Base-by-base conservation (phyloP, 2,329 filamentous ascomycete genomes). In the Cladosporium cucumerinum region DNA sequence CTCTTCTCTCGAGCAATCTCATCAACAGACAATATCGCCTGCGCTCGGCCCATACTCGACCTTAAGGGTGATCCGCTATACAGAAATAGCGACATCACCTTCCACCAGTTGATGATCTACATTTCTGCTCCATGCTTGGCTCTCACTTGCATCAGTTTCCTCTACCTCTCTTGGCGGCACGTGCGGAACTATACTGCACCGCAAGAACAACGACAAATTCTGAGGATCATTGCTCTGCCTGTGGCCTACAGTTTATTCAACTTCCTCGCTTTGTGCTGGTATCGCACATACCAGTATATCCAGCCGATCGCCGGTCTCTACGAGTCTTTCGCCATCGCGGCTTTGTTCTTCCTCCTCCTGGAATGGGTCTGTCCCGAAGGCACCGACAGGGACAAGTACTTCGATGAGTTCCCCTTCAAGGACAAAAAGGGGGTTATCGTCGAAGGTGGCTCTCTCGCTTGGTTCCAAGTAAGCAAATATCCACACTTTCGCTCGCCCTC, bases 201-300 rank as follows among this genome's bases (percentile, higher is more conserved):
- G 18, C 67, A 69, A 54, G 68, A 70, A 63, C 68, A 70, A 48
- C 67, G 68, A 16, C 68, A 70, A 46, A 69, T 70, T 23, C 58
- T 70, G 1, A 64, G 68, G 14, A 68, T 69, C 34, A 51, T 66
- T 25, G 61, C 61, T 28, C 34, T 68, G 18, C 68, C 67, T 2
- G 59, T 64, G 11, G 64, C 65, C n/a, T 69, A 66, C 52, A 51
- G 54, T 26, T 48, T 69, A 2, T 68, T 70, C 65, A 64, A 66
- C 48, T 68, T 70, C 48, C 55, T 70, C 7, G 64, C 67, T 3
- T 54, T 69, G 14, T 65, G 57, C 21, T 70, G 68, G 62, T 67
- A 66, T 49, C 26, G 34, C 5, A 66, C 66, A n/a, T 67, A 65
- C 34, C 57, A 62, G 21, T 69, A 67, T 46, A 66, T 70, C 18